These are phyloP conservation scores for Talaromyces sp. DNA, from an alignment of 2,329 filamentous ascomycete genomes.

Conservation along the genomic window DNA sequence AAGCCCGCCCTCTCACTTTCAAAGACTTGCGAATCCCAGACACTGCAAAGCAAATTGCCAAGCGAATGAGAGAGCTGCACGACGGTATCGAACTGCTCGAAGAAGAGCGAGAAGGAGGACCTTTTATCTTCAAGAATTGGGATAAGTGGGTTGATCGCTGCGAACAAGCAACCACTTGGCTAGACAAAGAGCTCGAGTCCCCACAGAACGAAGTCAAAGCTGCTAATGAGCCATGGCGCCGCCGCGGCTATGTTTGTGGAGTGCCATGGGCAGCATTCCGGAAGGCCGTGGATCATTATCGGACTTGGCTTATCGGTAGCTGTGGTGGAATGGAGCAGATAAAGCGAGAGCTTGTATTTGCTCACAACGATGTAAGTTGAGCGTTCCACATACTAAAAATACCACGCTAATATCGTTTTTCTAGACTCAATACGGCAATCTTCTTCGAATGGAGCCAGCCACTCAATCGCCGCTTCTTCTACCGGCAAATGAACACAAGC, in stretches of 20 bases:
- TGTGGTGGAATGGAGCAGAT: conserved; percentile 71
- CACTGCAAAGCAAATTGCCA: conserved; percentile 90
- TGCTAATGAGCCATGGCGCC: conserved; percentile 62
- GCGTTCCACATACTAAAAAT: not conserved
- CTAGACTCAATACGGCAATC: conserved; percentile 97
- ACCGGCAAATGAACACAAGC: conserved; percentile 91
- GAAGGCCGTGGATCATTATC: conserved; percentile 73
- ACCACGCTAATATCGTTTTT: conserved; percentile 16
- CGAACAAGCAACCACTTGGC: conserved; percentile 55
- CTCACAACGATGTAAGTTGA: conserved; percentile 86
- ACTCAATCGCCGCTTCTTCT: conserved; percentile 81
- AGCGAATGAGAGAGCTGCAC: conserved; percentile 95
- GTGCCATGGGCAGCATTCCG: conserved; percentile 80
- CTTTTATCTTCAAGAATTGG: conserved; percentile 90
- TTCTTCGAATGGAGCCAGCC: conserved; percentile 73
- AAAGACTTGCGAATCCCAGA: conserved; percentile 76
- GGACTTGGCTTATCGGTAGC: conserved; percentile 69
- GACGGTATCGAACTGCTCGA: conserved; percentile 86
- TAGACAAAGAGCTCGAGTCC: conserved; percentile 61
- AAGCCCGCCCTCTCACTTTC: conserved; percentile 78
- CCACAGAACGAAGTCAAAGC: conserved; percentile 47
- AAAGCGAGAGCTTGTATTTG: conserved; percentile 79
- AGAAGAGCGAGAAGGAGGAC: conserved; percentile 74
- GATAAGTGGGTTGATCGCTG: conserved; percentile 79
- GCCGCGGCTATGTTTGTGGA: conserved; percentile 77